phyloP scores from a whole-genome alignment of 2,329 filamentous ascomycete species.

The Fusarium palustre region DNA sequence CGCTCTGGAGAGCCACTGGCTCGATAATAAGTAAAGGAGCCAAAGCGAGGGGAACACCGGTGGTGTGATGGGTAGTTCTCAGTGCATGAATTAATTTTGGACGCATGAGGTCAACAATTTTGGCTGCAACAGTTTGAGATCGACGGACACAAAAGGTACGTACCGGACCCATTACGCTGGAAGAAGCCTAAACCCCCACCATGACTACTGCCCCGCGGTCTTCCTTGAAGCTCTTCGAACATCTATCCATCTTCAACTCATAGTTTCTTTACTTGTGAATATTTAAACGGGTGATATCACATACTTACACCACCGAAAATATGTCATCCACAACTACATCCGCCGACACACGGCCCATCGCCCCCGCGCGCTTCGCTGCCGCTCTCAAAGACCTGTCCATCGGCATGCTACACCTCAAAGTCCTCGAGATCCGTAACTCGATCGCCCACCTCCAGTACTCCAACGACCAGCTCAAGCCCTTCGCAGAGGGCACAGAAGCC shows the following conservation, averaged over 20 bases:
- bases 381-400: conserved; percentile 76
- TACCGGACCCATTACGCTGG: conserved; percentile 22
- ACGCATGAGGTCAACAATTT: conserved; percentile 41
- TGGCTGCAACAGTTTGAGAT: conserved; percentile 28
- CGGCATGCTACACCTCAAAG: conserved; percentile 76
- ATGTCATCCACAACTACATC: conserved; percentile 68
- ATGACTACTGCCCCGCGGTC: conserved; percentile 34
- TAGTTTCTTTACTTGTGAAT: neutral
- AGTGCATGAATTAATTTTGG: conserved; percentile 47
- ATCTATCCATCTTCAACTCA: neutral
- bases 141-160: conserved; percentile 28
- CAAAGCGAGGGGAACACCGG: conserved; percentile 20
- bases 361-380: conserved; percentile 70
- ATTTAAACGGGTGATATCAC: neutral
- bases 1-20: conserved; percentile 43
- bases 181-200: conserved; percentile 42
- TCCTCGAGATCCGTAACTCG: conserved; percentile 79
- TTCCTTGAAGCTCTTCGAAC: conserved; percentile 6
- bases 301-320: conserved; percentile 8
- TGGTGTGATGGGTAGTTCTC: conserved; percentile 37
- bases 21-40: conserved; percentile 36
- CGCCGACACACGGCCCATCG: conserved; percentile 71
- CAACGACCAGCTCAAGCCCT: conserved; percentile 78
- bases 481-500: conserved; percentile 64
- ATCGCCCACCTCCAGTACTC: conserved; percentile 79